phyloP scores from a whole-genome alignment of 1,284 basidiomycete species.

The Melampsora larici-populina region DNA sequence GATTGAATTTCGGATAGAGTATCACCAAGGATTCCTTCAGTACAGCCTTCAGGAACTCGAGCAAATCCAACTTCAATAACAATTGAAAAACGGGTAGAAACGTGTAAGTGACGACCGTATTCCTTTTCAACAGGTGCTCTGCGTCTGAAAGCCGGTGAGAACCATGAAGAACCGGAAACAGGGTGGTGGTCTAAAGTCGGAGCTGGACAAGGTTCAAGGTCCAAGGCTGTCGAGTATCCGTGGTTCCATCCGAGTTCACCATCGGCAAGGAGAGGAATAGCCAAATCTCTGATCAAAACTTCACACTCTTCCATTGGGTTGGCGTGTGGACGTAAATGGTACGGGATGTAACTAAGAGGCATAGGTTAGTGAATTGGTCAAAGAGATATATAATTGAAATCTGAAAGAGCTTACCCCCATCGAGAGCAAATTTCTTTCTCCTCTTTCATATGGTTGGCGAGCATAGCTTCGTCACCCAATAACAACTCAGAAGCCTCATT shows the following conservation, averaged over 20 bases:
- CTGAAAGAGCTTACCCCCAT: constrained; percentile 52
- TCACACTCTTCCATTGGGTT: constrained; percentile 49
- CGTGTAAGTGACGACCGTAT: constrained; percentile 50
- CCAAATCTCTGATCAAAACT: constrained; percentile 51
- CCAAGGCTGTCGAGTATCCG: constrained; percentile 52
- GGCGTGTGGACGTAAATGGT: constrained; percentile 48
- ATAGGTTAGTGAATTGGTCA: neutral
- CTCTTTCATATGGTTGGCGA: constrained; percentile 50
- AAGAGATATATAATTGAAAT: neutral
- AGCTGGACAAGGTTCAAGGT: constrained; percentile 48
- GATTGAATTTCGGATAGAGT: constrained; percentile 23
- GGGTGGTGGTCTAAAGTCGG: constrained; percentile 48
- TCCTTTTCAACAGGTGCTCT: constrained; percentile 47
- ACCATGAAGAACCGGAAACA: constrained; percentile 50
- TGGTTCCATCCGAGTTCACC: constrained; percentile 47
- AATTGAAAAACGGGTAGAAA: constrained; percentile 55
- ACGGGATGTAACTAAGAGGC: constrained; percentile 42
- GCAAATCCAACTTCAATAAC: constrained; percentile 52
- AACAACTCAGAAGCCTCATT: constrained; percentile 45
- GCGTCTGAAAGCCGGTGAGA: constrained; percentile 50
- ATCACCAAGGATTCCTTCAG: constrained; percentile 18
- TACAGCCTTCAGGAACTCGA: constrained; percentile 21
- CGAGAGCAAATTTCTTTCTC: constrained; percentile 55
- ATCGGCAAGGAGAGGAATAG: constrained; percentile 48
- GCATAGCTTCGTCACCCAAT: constrained; percentile 49